Evolutionary conservation across 2,329 filamentous ascomycete species (phyloP), one percentile per base, ranked within the genome.

Genomic region (Talaromyces piceae): DNA sequence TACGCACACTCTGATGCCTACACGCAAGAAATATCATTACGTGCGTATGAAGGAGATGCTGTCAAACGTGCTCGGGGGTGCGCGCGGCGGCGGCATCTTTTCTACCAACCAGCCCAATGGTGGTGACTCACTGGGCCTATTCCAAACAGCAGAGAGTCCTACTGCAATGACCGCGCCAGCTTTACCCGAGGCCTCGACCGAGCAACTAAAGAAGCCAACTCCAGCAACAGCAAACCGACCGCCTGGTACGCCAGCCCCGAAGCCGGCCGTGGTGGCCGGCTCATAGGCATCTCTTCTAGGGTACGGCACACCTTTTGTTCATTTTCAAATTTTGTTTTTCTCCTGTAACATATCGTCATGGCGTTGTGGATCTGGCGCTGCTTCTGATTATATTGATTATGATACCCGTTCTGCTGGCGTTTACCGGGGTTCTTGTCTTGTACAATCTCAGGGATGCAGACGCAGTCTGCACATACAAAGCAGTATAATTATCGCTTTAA

Each of bases 1-100:
- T 25, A 81, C 83, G 6, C 83, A 87, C 46, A 72, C 72, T 2
- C 66, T 75, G 30, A 74, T 81, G 47, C 68, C 69, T 3, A 73
- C 69, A 4, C 67, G 68, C 47, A 68, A 69, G 23, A 83, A 81
- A 60, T 84, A 84, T 61, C 77, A 81, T 57, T 76, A 78, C 54
- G 77, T 83, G 30, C 78, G 81, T 33, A 79, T 84, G 70, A 82
- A 80, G 58, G 79, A 82, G 62, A 81, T 82, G 76, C 72, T 84
- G 28, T 76, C 75, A 5, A 78, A 79, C 54, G 80, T 80, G 1
- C 69, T 84, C 26, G 77, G 77, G 5, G 74, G 74, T n/a, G 70
- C 61, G 57, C 70, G 61, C 56, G 73, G 72, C 18, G 70, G 68
- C 6, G 68, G 71, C 3, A 64, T 77, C 12, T 77, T 77, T 55